phyloP scores from a whole-genome alignment of 2,329 filamentous ascomycete species.

The Diaporthe citrichinensis region DNA sequence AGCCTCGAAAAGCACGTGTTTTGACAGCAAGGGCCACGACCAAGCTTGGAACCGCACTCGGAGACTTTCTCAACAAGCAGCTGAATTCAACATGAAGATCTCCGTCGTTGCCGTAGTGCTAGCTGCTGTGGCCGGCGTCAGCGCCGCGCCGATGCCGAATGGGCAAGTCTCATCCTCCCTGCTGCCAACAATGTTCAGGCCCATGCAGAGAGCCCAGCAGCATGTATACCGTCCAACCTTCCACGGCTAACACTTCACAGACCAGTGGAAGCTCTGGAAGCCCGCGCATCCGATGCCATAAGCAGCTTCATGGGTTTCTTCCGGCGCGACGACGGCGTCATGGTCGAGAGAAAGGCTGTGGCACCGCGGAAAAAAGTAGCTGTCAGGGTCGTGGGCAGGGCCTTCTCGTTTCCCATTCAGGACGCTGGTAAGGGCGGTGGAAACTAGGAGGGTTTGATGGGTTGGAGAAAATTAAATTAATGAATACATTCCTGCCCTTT shows the following conservation, averaged over 20 bases:
- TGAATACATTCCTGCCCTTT: not conserved
- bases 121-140: not conserved
- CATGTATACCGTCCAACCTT: not conserved
- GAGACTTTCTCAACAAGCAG: not conserved
- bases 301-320: not conserved
- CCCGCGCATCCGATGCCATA: not conserved
- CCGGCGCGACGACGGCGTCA: not conserved
- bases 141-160: not conserved
- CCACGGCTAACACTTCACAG: not conserved
- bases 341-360: not conserved
- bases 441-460: not conserved
- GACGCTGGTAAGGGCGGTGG: not conserved
- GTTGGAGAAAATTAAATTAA: not conserved
- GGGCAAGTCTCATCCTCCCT: not conserved
- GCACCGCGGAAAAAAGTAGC: not conserved
- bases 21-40: not conserved
- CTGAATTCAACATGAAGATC: not conserved
- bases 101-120: not conserved
- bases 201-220: not conserved
- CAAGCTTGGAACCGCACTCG: not conserved
- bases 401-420: not conserved
- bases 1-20: not conserved
- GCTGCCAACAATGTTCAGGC: too few relatives aligned
- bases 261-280: not conserved
- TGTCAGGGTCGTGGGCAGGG: not conserved